Conservation (phyloP, 2,329 filamentous ascomycete genomes). For the Juglanconis juglandina region DNA sequence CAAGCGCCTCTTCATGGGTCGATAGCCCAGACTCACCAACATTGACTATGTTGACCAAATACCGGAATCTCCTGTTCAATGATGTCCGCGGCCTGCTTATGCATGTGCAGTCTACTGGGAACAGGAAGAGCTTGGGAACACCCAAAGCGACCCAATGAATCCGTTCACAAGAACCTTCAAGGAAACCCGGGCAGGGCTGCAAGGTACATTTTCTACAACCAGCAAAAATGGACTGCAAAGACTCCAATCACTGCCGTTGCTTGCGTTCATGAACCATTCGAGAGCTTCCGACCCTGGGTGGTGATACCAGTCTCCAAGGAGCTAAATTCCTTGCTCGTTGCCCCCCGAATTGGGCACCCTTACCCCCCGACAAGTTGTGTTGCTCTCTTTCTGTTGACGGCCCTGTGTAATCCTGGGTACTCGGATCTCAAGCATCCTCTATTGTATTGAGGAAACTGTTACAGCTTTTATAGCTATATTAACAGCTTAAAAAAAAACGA, state of each 20-base stretch:
- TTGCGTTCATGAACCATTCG: neutral
- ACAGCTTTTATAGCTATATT: too few relatives aligned
- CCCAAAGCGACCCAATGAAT: constrained; percentile 34
- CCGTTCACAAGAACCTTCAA: constrained; percentile 41
- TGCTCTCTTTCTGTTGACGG: constrained; percentile 37
- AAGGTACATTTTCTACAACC: neutral
- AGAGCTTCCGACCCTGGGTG: constrained; percentile 5
- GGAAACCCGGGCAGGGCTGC: constrained; percentile 45
- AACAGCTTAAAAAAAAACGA: constrained; percentile 42
- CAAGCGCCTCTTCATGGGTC: neutral
- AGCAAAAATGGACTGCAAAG: neutral
- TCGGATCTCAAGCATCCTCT: too few relatives aligned
- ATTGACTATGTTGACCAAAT: constrained; percentile 24
- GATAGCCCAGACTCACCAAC: constrained; percentile 11
- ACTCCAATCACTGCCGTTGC: constrained; percentile 6
- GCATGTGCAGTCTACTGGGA: constrained; percentile 40
- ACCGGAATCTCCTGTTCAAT: constrained; percentile 20
- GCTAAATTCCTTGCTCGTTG: constrained; percentile 35
- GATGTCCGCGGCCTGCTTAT: constrained; percentile 16
- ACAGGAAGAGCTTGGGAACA: constrained; percentile 43
- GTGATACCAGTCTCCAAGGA: constrained; percentile 44
- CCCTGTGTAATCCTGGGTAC: too few relatives aligned
- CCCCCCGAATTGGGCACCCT: constrained; percentile 39
- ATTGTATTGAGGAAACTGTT: too few relatives aligned
- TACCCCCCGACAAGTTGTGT: constrained; percentile 46